Percentiles rank a stretch among this genome's conserved stretches.
phyloP scores from a whole-genome alignment of 257 asterid genomes.

The Perilla frutescens region DNA sequence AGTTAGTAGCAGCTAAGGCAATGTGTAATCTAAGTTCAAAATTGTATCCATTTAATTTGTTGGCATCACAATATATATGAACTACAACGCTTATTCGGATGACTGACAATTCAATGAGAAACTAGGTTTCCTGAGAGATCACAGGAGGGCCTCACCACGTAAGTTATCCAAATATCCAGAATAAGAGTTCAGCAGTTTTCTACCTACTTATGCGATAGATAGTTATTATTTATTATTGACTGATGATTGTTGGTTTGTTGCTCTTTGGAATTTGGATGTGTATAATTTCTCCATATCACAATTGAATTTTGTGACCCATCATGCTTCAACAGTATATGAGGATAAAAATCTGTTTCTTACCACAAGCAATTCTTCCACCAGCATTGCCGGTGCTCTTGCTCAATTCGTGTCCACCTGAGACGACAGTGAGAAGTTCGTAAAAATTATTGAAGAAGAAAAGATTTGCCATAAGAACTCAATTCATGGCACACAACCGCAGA shows the following conservation, averaged over 20 bases:
- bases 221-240: not conserved
- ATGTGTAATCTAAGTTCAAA: not conserved
- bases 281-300: not conserved
- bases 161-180: no score
- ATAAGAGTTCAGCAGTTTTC: no score
- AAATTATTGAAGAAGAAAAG: not conserved
- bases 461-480: no score
- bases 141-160: no score
- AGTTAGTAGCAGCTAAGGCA: not conserved
- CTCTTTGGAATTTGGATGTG: not conserved
- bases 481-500: not conserved
- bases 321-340: not conserved
- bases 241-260: not conserved
- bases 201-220: no score
- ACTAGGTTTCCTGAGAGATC: no score
- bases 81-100: no score
- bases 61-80: no score
- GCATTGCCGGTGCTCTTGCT: slow-evolving; percentile 98
- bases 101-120: no score
- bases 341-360: slow-evolving; percentile 45
- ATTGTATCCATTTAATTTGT: no score
- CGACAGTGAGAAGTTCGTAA: slow-evolving; percentile 24
- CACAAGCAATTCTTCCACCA: slow-evolving; percentile 97
- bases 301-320: no score
- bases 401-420: slow-evolving; percentile 92